Evolutionary conservation across 257 asterid genomes (phyloP), one percentile per base, ranked within the genome.

Genomic region (Solanum appendiculatum): DNA sequence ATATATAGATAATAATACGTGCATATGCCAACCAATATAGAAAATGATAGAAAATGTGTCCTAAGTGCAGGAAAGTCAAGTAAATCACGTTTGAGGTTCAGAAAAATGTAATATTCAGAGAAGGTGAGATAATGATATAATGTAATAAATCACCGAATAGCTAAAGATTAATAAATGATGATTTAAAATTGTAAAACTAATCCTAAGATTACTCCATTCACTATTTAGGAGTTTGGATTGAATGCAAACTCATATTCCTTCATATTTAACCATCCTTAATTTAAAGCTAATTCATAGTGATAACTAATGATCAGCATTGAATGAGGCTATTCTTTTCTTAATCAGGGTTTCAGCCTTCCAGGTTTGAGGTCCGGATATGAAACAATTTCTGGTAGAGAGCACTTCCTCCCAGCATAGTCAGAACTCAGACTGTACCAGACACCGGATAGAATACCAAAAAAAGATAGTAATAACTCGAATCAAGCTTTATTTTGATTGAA

Each of bases 311-410:
- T 15, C 5, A 44, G 51, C 16, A 44, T 5, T 3, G 51, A 44
- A 44, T 44, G 51, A 12, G 13, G 5, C 15, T 11, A 44, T 0
- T 44, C 0, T 44, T 44, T 44, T 0, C 51, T 44, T 44, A 44
- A 44, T 11, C 12, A 44, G 16, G 51, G 5, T 44, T 15, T 44
- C 51, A n/a, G n/a, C n/a, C n/a, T n/a, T n/a, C n/a, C n/a, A 44
- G 0, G 5, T 44, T 44, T 44, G 18, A 44, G 16, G 16, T 12
- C 13, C 13, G 51, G 4, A 2, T 44, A 13, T 13, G 0, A 13
- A 44, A 13, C 12, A 44, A 0, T 0, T 12, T 11, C 0, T 3
- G 0, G 0, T 44, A 44, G 18, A 44, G 18, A 44, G 18, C 15
- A 2, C 15, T 44, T 44, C 51, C 18, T 44, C n/a, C n/a, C n/a